Evolutionary conservation across 345 rosid genomes (phyloP).

Genomic region (Anastatica hierochuntica): DNA sequence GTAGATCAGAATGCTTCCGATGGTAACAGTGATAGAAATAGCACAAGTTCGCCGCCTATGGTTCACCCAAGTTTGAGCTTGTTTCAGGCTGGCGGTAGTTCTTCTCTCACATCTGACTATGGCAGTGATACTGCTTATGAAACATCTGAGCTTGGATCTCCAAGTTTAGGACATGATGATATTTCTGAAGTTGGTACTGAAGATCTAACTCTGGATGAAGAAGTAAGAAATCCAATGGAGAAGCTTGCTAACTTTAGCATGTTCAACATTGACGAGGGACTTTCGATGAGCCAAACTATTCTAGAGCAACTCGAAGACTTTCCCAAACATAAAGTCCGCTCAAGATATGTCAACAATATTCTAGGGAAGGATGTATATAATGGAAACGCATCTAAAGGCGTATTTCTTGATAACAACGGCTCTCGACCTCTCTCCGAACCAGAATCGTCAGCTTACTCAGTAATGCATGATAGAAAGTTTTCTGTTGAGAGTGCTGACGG

Average conservation of each 20-base stretch:
- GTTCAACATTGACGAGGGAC: conserved; percentile 92
- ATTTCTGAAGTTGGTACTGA: conserved; percentile 59
- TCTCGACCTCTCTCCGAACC: conserved; percentile 53
- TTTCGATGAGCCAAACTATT: conserved; percentile 89
- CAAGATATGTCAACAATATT: conserved; percentile 40
- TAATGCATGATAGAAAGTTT: conserved; percentile 51
- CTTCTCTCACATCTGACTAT: conserved; percentile 77
- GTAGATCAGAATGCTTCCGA: conserved; percentile 43
- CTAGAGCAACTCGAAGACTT: conserved; percentile 85
- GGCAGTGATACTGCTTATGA: conserved; percentile 95
- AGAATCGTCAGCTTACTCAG: conserved; percentile 36
- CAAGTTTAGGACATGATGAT: conserved; percentile 55
- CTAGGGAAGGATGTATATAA: conserved; percentile 35
- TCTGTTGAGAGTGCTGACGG: conserved; percentile 71
- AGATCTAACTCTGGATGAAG: conserved; percentile 68
- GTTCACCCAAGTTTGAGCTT: conserved; percentile 40
- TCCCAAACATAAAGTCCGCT: conserved; percentile 53
- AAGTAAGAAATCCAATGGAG: conserved; percentile 71
- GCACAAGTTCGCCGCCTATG: conserved; percentile 34
- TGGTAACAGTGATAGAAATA: conserved; percentile 35
- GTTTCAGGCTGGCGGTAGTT: conserved; percentile 48
- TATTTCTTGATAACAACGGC: conserved; percentile 41
- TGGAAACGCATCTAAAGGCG: conserved; percentile 48
- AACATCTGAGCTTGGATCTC: conserved; percentile 84
- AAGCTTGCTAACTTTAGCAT: conserved; percentile 78